Base-by-base conservation (phyloP, 1,139 yeast genomes). In the Meyerozyma carpophila region DNA sequence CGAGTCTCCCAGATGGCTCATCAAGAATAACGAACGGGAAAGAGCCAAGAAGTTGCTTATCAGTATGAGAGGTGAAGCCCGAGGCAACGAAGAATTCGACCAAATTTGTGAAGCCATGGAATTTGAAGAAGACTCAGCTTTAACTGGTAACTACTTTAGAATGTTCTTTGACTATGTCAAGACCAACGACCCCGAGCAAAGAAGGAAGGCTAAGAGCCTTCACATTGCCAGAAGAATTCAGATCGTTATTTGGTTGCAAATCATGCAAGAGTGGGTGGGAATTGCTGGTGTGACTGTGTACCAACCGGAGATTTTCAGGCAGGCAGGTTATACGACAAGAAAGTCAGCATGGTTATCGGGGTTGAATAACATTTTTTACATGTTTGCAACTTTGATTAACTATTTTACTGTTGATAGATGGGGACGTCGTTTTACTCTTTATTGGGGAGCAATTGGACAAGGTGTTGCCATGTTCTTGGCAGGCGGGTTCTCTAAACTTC, bases 1-100 rank as follows among this genome's bases (percentile, higher is more conserved):
- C 3, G 81, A 76, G 59, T 70, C 79, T 6, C 81, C 81, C 8
- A 66, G 79, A 53, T 74, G 77, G 76, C 60, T 74, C 42, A 56
- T 73, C 51, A 38, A 47, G 50, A 36, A 47, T 44, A 27, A 51
- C n/a, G 26, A 21, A 6, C 25, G 13, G n/a, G 37, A 9, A 5
- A 11, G 26, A 5, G 37, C 37, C 14, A 34, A 18, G 26, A 18
- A 21, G 6, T 32, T 46, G n/a, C 42, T 46, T 34, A 29, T 40
- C 8, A 44, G 42, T 18, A 44, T 46, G 45, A 46, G 48, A 44
- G 47, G 48, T 11, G 37, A 40, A 8, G 50, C 45, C 25, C 29
- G 37, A 14, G 50, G 50, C 2, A 26, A 25, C 3, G 40, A 43
- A 14, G 48, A 47, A 28, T 45, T 36, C 16, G 40, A 36, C n/a